Base-by-base conservation (phyloP, 2,329 filamentous ascomycete genomes). In the Mollisia scopiformis region DNA sequence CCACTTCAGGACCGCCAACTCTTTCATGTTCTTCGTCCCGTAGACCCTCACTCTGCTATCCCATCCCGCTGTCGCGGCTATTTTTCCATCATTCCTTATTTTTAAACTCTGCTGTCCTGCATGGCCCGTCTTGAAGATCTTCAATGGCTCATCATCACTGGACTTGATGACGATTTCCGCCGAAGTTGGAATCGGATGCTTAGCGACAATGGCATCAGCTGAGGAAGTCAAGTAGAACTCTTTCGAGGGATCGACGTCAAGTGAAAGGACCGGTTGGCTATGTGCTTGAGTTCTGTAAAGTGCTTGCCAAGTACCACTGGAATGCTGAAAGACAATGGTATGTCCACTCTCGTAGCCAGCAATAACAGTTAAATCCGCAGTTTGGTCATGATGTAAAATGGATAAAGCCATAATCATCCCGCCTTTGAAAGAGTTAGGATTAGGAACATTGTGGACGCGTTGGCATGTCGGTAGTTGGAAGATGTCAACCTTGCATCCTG, bases 1-100 rank as follows among this genome's bases (percentile, higher is more conserved):
- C 94, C 94, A 98, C 75, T 96, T 96, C 65, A 98, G 78, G 57
- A 97, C 92, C 0, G 94, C 95, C 11, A 98, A 76, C 75, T 98
- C 93, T 71, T 89, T 91, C 80, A 98, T 82, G 0, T 87, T 90
- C 75, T 89, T 92, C 50, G 83, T 78, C 2, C 89, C 90, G 75
- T 98, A 99, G 1, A 98, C 87, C 8, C 95, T 82, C 1, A 93
- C 80, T 51, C 88, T 86, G 1, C 87, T 84, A 74, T 99, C 95
- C 95, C 95, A 99, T 3, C 95, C 95, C 0, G 92, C 94, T 0
- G 94, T 98, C 2, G 90, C 92, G 66, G 97, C 90, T 3, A 99
- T 83, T 65, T 85, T 89, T 2, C 88, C 90, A 73, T 99, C 95
- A 1, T 87, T 88, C 14, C 95, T 86, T 25, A 97, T 82, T 3